Evolutionary conservation across 306 rosid genomes (phyloP).

Genomic region (Fagus crenata): DNA sequence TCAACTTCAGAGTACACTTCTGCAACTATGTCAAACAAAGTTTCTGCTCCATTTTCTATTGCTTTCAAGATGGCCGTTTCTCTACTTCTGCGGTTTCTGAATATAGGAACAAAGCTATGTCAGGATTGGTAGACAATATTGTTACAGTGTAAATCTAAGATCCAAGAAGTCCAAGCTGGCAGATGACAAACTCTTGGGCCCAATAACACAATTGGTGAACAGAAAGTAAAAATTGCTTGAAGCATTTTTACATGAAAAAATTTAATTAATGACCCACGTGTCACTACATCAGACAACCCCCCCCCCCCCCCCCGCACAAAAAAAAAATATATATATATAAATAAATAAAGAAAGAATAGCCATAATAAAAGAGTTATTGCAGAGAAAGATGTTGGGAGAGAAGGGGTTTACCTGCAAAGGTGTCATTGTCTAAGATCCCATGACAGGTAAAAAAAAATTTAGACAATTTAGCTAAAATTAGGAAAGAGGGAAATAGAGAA

Average conservation of each 20-base stretch:
- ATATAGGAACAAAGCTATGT: slow-evolving; percentile 24
- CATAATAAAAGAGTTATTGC: not conserved
- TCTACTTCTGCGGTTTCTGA: slow-evolving; percentile 81
- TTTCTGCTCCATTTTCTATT: slow-evolving; percentile 75
- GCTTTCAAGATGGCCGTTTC: slow-evolving; percentile 68
- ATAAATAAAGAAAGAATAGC: not conserved
- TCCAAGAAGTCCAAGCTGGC: not conserved
- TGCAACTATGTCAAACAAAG: slow-evolving; percentile 76
- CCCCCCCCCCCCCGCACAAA: not conserved
- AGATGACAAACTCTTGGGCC: not conserved
- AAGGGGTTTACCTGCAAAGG: not conserved
- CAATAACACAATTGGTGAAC: not conserved
- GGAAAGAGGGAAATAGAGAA: not conserved
- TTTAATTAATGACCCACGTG: not conserved
- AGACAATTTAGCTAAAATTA: not conserved
- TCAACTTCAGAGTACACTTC: slow-evolving; percentile 69
- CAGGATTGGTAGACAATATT: not conserved
- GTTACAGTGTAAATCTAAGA: not conserved
- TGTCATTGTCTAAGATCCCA: not conserved
- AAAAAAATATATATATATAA: no score
- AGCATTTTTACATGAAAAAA: not conserved
- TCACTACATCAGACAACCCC: not conserved
- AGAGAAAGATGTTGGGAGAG: not conserved
- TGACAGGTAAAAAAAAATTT: not conserved
- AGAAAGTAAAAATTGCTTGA: not conserved